Conservation (phyloP, 805 yeast species). For the Barnettozyma vustinii region DNA sequence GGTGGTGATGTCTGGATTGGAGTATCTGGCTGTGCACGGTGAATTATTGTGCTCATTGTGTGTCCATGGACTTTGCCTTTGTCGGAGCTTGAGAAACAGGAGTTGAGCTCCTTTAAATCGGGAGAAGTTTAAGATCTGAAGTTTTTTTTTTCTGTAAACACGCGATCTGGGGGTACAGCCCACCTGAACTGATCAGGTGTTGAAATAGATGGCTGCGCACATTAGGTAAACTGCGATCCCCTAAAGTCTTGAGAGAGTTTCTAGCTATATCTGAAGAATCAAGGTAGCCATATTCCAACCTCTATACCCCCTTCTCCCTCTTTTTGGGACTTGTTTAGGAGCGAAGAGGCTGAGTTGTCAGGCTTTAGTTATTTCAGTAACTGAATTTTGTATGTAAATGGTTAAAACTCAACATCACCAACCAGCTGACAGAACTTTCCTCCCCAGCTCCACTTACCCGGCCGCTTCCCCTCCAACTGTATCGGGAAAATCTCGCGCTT, state of each 20-base stretch:
- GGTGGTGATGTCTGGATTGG: conserved; percentile 28
- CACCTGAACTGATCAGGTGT: not conserved
- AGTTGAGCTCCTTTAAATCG: not conserved
- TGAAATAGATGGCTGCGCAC: not conserved
- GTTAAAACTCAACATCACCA: not conserved
- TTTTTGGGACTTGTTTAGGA: not conserved
- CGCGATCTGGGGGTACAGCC: not conserved
- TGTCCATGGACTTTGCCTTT: not conserved
- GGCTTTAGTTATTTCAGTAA: too few relatives aligned
- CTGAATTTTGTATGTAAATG: not conserved
- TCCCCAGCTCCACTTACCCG: not conserved
- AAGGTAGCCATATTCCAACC: not conserved
- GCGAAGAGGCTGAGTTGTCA: not conserved
- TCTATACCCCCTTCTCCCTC: not conserved
- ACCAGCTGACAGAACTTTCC: not conserved
- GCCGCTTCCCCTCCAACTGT: not conserved
- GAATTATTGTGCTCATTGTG: conserved; percentile 28
- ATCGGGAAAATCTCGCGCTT: conserved; percentile 1
- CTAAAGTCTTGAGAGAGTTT: not conserved
- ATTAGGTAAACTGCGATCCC: not conserved
- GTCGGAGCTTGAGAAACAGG: not conserved
- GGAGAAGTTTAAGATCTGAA: not conserved
- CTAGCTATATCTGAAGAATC: not conserved
- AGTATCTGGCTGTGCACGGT: conserved; percentile 21
- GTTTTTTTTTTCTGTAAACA: not conserved